These are phyloP conservation scores for Whalleya microplaca DNA, from an alignment of 2,329 filamentous ascomycete species.

Conservation along the genomic window DNA sequence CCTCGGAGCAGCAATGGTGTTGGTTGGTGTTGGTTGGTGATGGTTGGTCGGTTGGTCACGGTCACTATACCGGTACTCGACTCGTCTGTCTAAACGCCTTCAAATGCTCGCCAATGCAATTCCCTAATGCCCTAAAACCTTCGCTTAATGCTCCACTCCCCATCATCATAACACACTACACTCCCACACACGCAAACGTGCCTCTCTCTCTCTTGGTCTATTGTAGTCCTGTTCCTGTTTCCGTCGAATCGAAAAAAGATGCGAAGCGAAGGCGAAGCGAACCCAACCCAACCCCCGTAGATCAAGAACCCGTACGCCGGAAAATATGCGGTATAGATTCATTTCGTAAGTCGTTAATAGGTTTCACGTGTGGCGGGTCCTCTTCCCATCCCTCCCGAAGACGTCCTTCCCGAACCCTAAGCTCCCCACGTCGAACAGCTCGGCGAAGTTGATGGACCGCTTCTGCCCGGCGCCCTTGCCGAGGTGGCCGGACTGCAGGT, in stretches of 20 bases:
- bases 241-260: not conserved
- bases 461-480: conserved; percentile 72
- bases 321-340: conserved; percentile 14
- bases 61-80: too few relatives aligned
- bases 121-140: not conserved
- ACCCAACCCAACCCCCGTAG: too few relatives aligned
- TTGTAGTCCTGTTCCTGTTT: conserved; percentile 1
- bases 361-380: conserved; percentile 53
- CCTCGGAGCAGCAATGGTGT: not conserved
- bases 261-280: not conserved
- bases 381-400: conserved; percentile 53
- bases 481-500: conserved; percentile 43
- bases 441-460: conserved; percentile 71
- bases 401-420: conserved; percentile 65
- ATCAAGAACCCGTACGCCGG: conserved; percentile 12
- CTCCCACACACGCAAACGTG: too few relatives aligned
- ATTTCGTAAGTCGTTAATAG: conserved; percentile 3
- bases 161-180: too few relatives aligned
- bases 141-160: not conserved
- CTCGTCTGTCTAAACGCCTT: not conserved
- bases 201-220: not conserved
- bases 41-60: too few relatives aligned
- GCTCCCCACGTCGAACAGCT: conserved; percentile 74
- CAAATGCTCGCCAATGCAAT: not conserved
- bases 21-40: too few relatives aligned